A percentile compares a stretch with the other conserved stretches of the same genome.
Conservation (phyloP, 305 asterid species). For the Rubia balearica region DNA sequence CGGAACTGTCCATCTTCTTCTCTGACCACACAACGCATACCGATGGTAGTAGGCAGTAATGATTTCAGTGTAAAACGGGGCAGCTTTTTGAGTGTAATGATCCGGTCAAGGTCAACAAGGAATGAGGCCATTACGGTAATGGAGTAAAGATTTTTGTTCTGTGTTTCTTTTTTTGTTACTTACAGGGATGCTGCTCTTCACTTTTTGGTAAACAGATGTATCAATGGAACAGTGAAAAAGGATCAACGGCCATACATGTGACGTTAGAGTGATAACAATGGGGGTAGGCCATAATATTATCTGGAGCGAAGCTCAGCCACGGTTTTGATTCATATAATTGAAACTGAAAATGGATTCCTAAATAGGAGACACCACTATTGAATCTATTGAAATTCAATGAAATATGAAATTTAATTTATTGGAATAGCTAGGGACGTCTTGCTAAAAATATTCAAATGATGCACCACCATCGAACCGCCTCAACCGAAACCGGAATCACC, state of each 20-base stretch:
- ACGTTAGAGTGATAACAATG: not conserved
- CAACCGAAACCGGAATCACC: too few relatives aligned
- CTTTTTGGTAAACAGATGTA: conserved; percentile 13
- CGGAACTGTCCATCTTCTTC: conserved; percentile 7
- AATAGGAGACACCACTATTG: too few relatives aligned
- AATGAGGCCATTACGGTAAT: conserved; percentile 6
- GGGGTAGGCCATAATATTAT: not conserved
- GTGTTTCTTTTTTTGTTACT: not conserved
- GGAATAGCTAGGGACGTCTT: too few relatives aligned
- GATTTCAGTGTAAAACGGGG: conserved; percentile 6
- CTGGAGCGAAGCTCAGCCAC: not conserved
- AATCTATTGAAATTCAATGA: too few relatives aligned
- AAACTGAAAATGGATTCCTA: too few relatives aligned
- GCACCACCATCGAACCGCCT: too few relatives aligned
- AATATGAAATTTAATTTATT: too few relatives aligned
- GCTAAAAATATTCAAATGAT: too few relatives aligned
- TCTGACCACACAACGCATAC: not conserved
- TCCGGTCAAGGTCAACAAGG: conserved; percentile 2
- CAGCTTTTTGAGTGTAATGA: conserved; percentile 16
- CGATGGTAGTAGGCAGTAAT: not conserved
- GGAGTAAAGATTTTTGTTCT: not conserved
- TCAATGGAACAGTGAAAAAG: conserved; percentile 20
- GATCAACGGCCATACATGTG: conserved; percentile 12
- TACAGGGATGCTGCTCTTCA: not conserved
- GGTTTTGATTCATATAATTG: not conserved